phyloP scores from a whole-genome alignment of 2,329 filamentous ascomycete genomes.

The Penicillium corylophilum region DNA sequence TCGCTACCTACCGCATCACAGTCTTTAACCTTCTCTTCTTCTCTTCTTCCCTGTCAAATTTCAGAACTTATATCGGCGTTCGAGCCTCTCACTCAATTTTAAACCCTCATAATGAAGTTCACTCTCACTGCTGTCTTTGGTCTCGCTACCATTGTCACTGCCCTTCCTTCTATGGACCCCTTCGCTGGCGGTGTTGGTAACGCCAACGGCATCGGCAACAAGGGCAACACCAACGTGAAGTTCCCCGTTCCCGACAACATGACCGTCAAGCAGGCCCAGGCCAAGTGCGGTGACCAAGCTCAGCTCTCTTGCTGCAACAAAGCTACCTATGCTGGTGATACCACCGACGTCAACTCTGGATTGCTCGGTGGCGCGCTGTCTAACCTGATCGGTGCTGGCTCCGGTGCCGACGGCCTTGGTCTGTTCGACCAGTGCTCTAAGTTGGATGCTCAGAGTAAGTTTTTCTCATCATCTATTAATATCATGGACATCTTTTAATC shows the following conservation, averaged over 20 bases:
- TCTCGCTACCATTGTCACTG: conserved; percentile 34
- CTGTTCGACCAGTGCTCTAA: conserved; percentile 46
- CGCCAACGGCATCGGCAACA: conserved; percentile 30
- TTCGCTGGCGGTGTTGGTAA: conserved; percentile 20
- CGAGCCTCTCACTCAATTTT: conserved; percentile 32
- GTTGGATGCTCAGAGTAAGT: conserved; percentile 33
- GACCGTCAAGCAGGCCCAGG: conserved; percentile 39
- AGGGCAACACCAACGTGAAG: conserved; percentile 34
- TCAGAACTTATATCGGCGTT: too few relatives aligned
- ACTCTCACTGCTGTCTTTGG: conserved; percentile 34
- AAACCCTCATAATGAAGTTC: conserved; percentile 41
- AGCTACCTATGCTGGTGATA: conserved; percentile 36
- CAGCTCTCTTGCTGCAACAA: conserved; percentile 44
- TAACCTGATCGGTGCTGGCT: conserved; percentile 36
- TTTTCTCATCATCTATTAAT: not conserved
- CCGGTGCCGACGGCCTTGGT: conserved; percentile 35
- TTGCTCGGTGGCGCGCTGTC: conserved; percentile 34
- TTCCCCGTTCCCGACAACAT: conserved; percentile 34
- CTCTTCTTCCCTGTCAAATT: too few relatives aligned
- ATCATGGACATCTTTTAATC: too few relatives aligned
- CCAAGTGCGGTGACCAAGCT: conserved; percentile 40
- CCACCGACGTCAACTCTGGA: conserved; percentile 32
- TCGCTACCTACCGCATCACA: too few relatives aligned
- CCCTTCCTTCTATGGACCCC: conserved; percentile 26
- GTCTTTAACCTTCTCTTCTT: too few relatives aligned